phyloP scores from a whole-genome alignment of 2,329 filamentous ascomycete genomes.

The Trichocomaceae sp. region DNA sequence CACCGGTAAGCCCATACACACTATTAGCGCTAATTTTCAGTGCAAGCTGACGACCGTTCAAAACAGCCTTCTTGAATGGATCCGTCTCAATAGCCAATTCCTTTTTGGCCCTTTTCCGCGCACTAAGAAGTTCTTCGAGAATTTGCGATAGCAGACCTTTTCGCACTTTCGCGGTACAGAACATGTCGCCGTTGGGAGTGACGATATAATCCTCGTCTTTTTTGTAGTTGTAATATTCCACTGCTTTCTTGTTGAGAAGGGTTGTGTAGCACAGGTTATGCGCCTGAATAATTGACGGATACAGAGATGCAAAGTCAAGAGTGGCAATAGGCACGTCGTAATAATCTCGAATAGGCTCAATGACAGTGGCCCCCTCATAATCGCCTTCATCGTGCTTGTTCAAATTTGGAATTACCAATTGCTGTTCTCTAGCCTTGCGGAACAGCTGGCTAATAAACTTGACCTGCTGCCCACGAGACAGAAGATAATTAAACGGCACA shows the following conservation, averaged over 20 bases:
- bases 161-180: conserved; percentile 78
- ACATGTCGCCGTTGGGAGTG: conserved; percentile 89
- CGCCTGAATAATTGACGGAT: conserved; percentile 97
- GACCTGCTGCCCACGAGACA: conserved; percentile 89
- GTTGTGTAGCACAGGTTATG: conserved; percentile 99
- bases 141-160: conserved; percentile 93
- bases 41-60: conserved; percentile 94
- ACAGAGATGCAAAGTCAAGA: conserved; percentile 96
- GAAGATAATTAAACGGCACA: conserved; percentile 90
- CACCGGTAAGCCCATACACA: conserved; percentile 94
- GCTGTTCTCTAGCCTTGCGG: conserved; percentile 86
- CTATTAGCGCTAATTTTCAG: conserved; percentile 96
- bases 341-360: conserved; percentile 87
- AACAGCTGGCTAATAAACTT: conserved; percentile 97
- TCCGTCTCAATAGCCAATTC: conserved; percentile 85
- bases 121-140: conserved; percentile 84
- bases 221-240: conserved; percentile 68
- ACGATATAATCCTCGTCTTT: conserved; percentile 95
- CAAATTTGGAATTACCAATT: conserved; percentile 87
- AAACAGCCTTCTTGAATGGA: conserved; percentile 92
- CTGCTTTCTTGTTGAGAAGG: conserved; percentile 67
- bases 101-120: conserved; percentile 89
- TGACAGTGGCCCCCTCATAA: conserved; percentile 96
- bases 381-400: conserved; percentile 72
- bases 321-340: conserved; percentile 94